Base-by-base conservation (phyloP, 176 grass and related monocot genomes). In the Raddia distichophylla region DNA sequence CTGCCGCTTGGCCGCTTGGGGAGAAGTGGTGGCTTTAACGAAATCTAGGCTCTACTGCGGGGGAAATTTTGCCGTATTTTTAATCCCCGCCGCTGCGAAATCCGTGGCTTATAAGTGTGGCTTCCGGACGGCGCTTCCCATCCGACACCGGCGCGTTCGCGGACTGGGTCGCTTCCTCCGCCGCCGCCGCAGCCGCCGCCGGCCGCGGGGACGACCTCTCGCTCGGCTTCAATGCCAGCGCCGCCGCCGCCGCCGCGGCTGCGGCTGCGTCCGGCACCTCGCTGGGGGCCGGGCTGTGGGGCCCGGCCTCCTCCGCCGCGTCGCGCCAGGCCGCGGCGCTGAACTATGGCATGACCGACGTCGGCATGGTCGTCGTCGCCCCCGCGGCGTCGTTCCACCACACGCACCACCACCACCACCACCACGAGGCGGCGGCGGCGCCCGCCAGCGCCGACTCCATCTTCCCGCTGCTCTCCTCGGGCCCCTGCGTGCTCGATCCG, bases 81-180 rank as follows among this genome's bases (percentile, higher is more conserved):
- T 60, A 79, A 83, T 73, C 52, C 0, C 15, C 18, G 60, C 77
- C 15, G 63, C 45, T 11, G 64, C 57, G 53, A 15, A 60, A 54
- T 67, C 20, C 42, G 59, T 34, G 8, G 53, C 37, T 69, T 69
- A 86, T 73, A 90, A 90, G 80, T 79, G 88, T 90, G 97, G 97
- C 93, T 99, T 96, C 97, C 18, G 97, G 93, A 74, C 93, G 97
- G 87, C 86, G 97, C 83, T 96, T 99, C 89, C 97, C 93, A 84
- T 99, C 97, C 55, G 97, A 99, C 89, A 96, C 85, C 75, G 97
- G 97, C 80, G 97, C 97, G 34, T 99, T 99, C 82, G 97, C 97
- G 77, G 97, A 99, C 79, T 99, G 97, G 97, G 91, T 90, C 62
- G 82, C 87, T 0, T 88, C 93, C 54, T 90, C 96, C 45, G 92